Evolutionary conservation across 148 eudicot species (phyloP), one percentile per base, ranked within the genome.

Genomic region (Tetragonia tetragonoides): DNA sequence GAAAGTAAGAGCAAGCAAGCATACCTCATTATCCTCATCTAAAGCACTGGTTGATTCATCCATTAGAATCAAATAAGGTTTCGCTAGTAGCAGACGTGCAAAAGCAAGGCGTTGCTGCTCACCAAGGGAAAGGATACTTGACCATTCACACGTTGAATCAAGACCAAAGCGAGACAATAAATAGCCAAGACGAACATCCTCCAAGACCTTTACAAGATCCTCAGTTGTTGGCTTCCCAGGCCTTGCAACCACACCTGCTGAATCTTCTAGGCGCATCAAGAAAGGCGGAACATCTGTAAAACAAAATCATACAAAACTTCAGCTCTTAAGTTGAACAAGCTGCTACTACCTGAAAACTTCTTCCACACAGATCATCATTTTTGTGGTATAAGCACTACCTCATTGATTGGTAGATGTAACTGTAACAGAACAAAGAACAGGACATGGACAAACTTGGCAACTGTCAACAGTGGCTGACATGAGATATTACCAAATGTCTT

Each of bases 41-140:
- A 95, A 85, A 75, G 98, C 98, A 79, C 98, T 95, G 75, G 98
- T 95, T n/a, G 98, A 88, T 87, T 95, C 98, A 83, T 95, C 98
- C 83, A 95, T 79, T 47, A 95, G 87, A 85, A 87, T 96, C 86
- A 91, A 83, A 78, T 75, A 77, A 61, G 96, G 98, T 80, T 87
- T 91, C 38, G 98, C 87, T 63, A 95, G 93, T 85, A 95, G 84
- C 76, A 95, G 85, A 40, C 98, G 92, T 21, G 95, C 98, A 91
- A 92, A 95, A 65, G 98, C 98, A 72, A 95, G 96, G 20, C 98
- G 92, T 76, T 95, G 98, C 82, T 95, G 98, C 89, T 95, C 98
- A 66, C 98, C 98, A 53, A 95, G 82, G 56, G 97, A 95, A 70
- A 95, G 96, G 85, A 92, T 90, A 78, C 97, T 92, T 67, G 98